Evolutionary conservation across 306 rosid genomes (phyloP).

Genomic region (Acmispon strigosus): DNA sequence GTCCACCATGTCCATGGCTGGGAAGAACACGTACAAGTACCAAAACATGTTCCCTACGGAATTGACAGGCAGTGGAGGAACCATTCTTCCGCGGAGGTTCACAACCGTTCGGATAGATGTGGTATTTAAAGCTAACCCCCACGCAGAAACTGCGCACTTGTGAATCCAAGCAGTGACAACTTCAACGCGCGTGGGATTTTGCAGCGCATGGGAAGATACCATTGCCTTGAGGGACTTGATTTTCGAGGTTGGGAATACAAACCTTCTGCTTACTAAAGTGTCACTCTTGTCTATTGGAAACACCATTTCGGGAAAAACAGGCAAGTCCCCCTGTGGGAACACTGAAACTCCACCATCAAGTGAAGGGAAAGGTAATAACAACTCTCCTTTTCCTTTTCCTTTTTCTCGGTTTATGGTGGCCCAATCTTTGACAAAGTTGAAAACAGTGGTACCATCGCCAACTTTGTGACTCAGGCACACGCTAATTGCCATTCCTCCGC

Average conservation of each 20-base stretch:
- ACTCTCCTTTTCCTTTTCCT: neutral
- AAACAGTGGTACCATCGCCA: conserved; percentile 18
- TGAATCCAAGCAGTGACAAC: conserved; percentile 34
- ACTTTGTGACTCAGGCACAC: neutral
- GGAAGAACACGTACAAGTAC: neutral
- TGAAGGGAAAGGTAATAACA: neutral
- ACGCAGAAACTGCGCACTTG: conserved; percentile 12
- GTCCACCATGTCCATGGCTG: neutral
- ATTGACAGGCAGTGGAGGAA: conserved; percentile 22
- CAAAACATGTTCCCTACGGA: conserved; percentile 27
- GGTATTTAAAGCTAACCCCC: neutral
- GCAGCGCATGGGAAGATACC: conserved; percentile 8
- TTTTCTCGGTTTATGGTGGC: conserved; percentile 17
- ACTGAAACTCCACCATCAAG: neutral
- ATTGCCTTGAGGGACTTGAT: conserved; percentile 26
- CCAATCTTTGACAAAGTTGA: conserved; percentile 45
- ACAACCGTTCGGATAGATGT: neutral
- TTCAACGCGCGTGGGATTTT: conserved; percentile 31
- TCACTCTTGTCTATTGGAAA: neutral
- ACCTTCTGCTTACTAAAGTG: conserved; percentile 3
- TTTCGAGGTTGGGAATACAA: conserved; percentile 28
- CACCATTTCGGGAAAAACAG: neutral
- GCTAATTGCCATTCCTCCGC: no score
- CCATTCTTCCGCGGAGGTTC: conserved; percentile 31
- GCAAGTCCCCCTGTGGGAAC: neutral